Conservation (phyloP, 768 basidiomycete species). For the Dioszegia aurantiaca region DNA sequence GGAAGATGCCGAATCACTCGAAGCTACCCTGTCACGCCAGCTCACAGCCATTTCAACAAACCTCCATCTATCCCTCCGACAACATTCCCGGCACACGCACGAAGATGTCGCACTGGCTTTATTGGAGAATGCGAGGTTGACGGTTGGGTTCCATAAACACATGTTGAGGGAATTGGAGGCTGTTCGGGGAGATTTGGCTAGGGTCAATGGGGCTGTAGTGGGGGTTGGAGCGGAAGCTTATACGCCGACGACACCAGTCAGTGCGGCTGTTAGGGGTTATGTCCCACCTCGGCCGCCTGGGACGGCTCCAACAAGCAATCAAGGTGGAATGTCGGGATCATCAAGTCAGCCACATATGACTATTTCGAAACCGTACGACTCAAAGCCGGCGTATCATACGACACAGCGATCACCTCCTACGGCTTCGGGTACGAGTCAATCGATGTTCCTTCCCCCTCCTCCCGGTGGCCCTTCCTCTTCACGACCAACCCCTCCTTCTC, state of each 20-base stretch:
- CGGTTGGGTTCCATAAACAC: conserved; percentile 87
- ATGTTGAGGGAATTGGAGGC: conserved; percentile 82
- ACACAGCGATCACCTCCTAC: background rate
- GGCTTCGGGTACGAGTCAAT: conserved; percentile 24
- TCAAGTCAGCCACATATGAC: conserved; percentile 15
- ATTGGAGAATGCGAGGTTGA: conserved; percentile 87
- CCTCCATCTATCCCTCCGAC: conserved; percentile 77
- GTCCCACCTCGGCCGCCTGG: too few species aligned
- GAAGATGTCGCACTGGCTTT: conserved; percentile 86
- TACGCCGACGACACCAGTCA: background rate
- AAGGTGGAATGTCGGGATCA: background rate
- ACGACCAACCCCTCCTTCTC: background rate
- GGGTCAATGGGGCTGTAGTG: conserved; percentile 32
- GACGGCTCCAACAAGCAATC: too few species aligned
- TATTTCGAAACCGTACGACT: conserved; percentile 17
- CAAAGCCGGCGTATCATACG: conserved; percentile 1
- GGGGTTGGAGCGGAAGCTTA: background rate
- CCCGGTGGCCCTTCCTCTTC: background rate
- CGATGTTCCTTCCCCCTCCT: conserved; percentile 42
- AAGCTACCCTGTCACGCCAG: conserved; percentile 76
- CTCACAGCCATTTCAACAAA: conserved; percentile 92
- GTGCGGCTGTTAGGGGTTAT: too few species aligned
- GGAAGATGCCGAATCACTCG: conserved; percentile 72
- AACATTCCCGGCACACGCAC: conserved; percentile 80
- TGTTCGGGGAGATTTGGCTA: conserved; percentile 67